Conservation (phyloP, 148 eudicot genomes). For the Vaccinium darrowii region DNA sequence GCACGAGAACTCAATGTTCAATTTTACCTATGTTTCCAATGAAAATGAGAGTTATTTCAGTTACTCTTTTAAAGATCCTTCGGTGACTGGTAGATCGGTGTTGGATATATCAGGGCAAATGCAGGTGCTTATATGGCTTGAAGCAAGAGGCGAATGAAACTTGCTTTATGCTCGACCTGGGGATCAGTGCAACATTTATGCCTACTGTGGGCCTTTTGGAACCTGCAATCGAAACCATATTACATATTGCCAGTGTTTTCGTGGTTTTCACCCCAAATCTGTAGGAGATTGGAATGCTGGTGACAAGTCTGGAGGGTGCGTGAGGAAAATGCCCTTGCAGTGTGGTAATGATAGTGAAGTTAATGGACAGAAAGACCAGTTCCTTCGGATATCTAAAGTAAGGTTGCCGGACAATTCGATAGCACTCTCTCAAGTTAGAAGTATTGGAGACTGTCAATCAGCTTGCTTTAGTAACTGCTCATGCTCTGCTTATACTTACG, state of each 20-base stretch:
- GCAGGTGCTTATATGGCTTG: not conserved
- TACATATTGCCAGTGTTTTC: constrained; percentile 22
- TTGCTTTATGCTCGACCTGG: constrained; percentile 21
- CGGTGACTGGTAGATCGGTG: constrained; percentile 10
- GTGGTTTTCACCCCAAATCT: constrained; percentile 15
- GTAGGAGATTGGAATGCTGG: constrained; percentile 7
- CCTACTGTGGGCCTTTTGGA: constrained; percentile 27
- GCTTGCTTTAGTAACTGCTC: too few relatives aligned
- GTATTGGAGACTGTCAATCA: too few relatives aligned
- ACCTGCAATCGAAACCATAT: constrained; percentile 14
- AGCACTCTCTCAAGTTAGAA: not conserved
- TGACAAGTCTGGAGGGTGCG: constrained; percentile 29
- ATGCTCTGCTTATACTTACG: constrained; percentile 26
- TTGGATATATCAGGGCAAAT: constrained; percentile 27
- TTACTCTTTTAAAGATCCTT: not conserved
- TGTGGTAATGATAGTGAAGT: constrained; percentile 13
- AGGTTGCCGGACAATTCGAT: not conserved
- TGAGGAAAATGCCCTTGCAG: not conserved
- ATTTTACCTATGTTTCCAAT: constrained; percentile 23
- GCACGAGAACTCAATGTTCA: constrained; percentile 5
- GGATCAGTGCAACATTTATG: constrained; percentile 22
- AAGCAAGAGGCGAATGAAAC: constrained; percentile 12
- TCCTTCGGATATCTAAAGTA: not conserved
- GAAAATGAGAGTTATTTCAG: constrained; percentile 25
- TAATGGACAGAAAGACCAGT: constrained; percentile 8